phyloP scores from a whole-genome alignment of 2,329 filamentous ascomycete genomes.

The Epichloe gansuensis region DNA sequence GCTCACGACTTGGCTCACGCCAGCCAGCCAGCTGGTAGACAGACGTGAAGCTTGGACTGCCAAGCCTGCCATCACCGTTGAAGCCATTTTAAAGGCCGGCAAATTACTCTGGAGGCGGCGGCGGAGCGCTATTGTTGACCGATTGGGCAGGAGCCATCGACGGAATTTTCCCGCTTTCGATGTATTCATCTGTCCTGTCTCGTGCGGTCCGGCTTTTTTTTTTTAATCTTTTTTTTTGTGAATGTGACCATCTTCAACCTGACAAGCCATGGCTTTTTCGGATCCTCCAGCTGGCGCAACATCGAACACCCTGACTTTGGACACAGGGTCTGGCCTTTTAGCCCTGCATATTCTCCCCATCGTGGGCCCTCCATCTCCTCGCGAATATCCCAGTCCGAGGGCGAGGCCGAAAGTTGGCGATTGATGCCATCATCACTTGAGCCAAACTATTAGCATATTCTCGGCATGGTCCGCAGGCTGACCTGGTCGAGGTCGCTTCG shows the following conservation, averaged over 20 bases:
- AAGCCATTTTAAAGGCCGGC: background rate
- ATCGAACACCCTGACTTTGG: background rate
- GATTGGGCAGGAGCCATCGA: background rate
- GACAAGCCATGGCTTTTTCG: background rate
- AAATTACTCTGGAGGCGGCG: too few relatives aligned
- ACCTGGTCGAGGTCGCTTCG: background rate
- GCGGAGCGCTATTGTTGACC: too few relatives aligned
- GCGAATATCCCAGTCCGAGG: background rate
- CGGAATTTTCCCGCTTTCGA: background rate
- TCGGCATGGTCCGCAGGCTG: background rate
- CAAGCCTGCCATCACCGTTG: background rate
- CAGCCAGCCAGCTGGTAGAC: too few relatives aligned
- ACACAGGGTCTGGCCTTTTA: too few relatives aligned
- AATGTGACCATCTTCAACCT: background rate
- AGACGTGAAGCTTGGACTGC: too few relatives aligned
- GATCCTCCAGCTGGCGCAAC: background rate
- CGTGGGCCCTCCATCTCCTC: too few relatives aligned
- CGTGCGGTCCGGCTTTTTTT: background rate
- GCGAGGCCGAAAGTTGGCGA: background rate
- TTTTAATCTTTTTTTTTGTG: background rate
- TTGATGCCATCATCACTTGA: background rate
- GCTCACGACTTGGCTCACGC: background rate
- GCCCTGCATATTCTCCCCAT: too few relatives aligned
- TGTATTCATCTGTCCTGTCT: background rate
- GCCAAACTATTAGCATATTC: background rate